Evolutionary conservation across 2,329 filamentous ascomycete species (phyloP).

Genomic region (Gaeumannomyces tritici): DNA sequence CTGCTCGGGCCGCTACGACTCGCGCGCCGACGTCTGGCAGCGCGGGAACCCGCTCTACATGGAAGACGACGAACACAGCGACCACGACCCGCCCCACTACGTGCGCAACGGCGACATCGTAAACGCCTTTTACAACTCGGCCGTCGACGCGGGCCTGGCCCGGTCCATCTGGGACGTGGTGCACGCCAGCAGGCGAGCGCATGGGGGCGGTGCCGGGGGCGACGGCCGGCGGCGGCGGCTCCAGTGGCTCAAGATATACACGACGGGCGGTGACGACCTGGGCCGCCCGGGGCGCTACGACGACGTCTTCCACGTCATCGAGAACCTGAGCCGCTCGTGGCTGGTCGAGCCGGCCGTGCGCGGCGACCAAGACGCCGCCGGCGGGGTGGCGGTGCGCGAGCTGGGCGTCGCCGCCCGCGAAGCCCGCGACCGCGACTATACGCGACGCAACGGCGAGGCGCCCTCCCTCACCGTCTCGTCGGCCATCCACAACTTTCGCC

Average conservation of each 20-base stretch:
- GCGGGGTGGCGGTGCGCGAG: background rate
- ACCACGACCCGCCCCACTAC: background rate
- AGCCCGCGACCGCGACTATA: background rate
- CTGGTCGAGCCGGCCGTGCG: background rate
- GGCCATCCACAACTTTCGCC: background rate
- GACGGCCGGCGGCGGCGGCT: background rate
- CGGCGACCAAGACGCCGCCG: background rate
- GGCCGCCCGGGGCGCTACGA: background rate
- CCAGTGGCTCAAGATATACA: background rate
- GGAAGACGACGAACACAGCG: background rate
- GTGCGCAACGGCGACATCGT: background rate
- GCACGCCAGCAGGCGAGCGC: background rate
- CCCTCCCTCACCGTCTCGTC: background rate
- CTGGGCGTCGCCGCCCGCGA: background rate
- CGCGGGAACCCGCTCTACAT: background rate
- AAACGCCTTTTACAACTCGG: background rate
- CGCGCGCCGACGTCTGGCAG: background rate
- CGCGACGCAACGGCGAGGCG: background rate
- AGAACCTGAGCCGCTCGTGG: background rate
- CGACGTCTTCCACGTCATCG: background rate
- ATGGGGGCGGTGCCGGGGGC: too few relatives aligned
- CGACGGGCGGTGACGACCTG: background rate
- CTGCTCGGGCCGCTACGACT: background rate
- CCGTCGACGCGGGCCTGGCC: background rate
- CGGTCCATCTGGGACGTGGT: background rate